Base-by-base conservation (phyloP, 768 basidiomycete genomes). In the Wakefieldia striispora region DNA sequence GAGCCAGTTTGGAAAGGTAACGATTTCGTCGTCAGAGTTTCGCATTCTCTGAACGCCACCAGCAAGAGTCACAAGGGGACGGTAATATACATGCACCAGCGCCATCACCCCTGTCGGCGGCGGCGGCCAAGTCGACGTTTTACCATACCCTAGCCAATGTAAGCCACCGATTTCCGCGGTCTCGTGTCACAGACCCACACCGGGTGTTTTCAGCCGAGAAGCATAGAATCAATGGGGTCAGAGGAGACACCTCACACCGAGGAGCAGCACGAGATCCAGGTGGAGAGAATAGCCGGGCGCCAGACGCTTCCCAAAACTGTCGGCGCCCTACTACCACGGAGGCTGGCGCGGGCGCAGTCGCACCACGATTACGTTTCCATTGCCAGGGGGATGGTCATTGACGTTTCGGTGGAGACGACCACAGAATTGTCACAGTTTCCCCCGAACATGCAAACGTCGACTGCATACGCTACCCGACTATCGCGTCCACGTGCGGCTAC, bases 1-100 rank as follows among this genome's bases (percentile, higher is more conserved):
- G 37, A 80, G 80, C 46, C 72, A 79, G 16, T 80, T 83, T 55
- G 83, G 84, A 23, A 77, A 82, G 75, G 82, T 83, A 41, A 50
- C 70, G 50, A 17, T 43, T 36, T 41, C 20, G 45, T 51, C 39
- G 23, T 43, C 49, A 8, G 23, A 17, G 21, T 13, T 31, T 19
- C 11, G 14, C 34, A 23, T 17, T 34, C 19, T 55, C 50, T 54
- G 47, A 51, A 27, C 35, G 21, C 40, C n/a, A 50, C 20, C 27
- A 62, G 59, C 53, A 53, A 45, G 58, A 55, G 36, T 50, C 61
- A 56, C 53, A 54, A 37, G 57, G 49, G n/a, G 60, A 61, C 10
- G 59, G 64, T 27, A 49, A 58, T 27, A 57, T 54, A 6, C 62
- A 46, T 44, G 43, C 51, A 33, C 40, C n/a, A 6, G 46, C 40